These are phyloP conservation scores for Echeveria elegans DNA, from an alignment of 164 flowering plant genomes.

Conservation along the genomic window DNA sequence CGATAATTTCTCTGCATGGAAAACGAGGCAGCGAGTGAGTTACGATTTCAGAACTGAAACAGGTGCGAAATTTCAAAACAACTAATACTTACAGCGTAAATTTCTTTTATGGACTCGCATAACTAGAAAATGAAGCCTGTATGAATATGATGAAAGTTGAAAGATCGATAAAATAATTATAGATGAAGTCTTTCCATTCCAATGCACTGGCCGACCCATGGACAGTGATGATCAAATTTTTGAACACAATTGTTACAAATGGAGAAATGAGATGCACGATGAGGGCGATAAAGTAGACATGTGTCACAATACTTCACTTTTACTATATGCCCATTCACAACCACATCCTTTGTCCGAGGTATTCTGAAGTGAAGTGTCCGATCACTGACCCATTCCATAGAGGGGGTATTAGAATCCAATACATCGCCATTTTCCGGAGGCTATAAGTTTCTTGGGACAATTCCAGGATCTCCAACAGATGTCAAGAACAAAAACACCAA, in stretches of 20 bases:
- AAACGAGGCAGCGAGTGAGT: not conserved
- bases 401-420: conserved; percentile 38
- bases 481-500: conserved; percentile 65
- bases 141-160: too few species aligned
- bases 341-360: conserved; percentile 63
- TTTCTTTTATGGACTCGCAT: too few species aligned
- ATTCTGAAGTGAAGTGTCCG: conserved; percentile 46
- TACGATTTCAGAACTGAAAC: conserved; percentile 7
- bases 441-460: conserved; percentile 57
- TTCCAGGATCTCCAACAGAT: conserved; percentile 93
- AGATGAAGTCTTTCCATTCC: conserved; percentile 53
- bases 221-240: conserved; percentile 92
- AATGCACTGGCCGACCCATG: conserved; percentile 98
- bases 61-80: too few species aligned
- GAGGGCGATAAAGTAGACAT: conserved; percentile 79
- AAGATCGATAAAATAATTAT: too few species aligned
- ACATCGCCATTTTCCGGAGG: conserved; percentile 66
- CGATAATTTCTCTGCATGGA: conserved; percentile 51
- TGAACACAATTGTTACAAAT: conserved; percentile 96
- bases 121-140: too few species aligned
- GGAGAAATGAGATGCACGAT: conserved; percentile 88
- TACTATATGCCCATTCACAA: conserved; percentile 54
- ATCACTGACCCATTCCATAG: conserved; percentile 73
- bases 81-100: too few species aligned
- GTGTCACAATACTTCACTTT: conserved; percentile 89